Percentiles rank a stretch among this genome's conserved stretches.
Evolutionary conservation across 306 rosid genomes (phyloP).

Genomic region (Mimosa bimucronata): DNA sequence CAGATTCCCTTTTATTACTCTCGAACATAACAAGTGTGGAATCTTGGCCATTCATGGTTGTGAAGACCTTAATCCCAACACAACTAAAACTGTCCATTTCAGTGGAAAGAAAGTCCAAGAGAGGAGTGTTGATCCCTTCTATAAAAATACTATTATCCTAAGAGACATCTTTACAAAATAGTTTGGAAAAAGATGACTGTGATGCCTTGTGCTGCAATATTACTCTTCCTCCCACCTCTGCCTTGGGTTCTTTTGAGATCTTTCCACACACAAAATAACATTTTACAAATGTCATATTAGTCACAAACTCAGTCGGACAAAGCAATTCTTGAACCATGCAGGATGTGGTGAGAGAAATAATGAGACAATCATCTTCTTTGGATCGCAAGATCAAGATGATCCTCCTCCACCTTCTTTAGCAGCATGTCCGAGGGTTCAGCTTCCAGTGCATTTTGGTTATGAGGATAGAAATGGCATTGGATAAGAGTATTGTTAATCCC

Average conservation of each 20-base stretch:
- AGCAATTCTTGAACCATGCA: neutral
- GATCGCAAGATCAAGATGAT: neutral
- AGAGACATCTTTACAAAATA: neutral
- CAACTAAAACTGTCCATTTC: neutral
- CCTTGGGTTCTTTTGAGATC: neutral
- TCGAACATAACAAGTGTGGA: conserved; percentile 30
- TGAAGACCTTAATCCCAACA: neutral
- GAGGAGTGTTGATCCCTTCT: neutral
- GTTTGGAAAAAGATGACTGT: neutral
- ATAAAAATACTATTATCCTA: neutral
- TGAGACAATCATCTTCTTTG: conserved; percentile 16
- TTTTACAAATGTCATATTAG: conserved; percentile 30
- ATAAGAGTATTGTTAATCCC: no score
- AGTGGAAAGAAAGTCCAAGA: conserved; percentile 5
- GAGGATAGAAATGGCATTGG: no score
- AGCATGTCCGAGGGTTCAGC: conserved; percentile 33
- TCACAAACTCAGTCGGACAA: neutral
- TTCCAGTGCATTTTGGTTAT: conserved; percentile 31
- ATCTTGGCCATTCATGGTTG: no score
- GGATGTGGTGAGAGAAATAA: neutral
- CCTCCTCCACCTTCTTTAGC: neutral
- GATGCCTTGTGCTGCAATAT: no score
- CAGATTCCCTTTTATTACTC: conserved; percentile 26
- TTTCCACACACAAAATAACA: neutral
- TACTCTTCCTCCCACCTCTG: conserved; percentile 24